phyloP scores from a whole-genome alignment of 225 moss, liverwort and hornwort species.

The Rhytidiadelphus loreus region DNA sequence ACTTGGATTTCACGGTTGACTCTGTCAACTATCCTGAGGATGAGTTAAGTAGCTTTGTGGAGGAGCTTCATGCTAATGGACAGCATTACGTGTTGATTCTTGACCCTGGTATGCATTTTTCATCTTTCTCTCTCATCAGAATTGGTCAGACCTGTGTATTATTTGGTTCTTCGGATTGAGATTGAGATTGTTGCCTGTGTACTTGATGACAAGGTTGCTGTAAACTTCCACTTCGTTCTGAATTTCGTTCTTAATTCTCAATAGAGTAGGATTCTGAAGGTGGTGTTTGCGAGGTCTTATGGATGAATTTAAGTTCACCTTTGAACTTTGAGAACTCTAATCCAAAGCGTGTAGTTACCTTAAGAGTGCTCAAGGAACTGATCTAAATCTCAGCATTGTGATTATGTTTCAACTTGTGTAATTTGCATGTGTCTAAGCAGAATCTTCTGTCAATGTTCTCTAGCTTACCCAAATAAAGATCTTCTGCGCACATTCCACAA shows the following conservation, averaged over 20 bases:
- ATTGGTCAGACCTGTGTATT: background rate
- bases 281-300: background rate
- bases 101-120: constrained; percentile 53
- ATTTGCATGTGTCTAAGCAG: background rate
- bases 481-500: background rate
- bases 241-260: background rate
- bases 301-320: background rate
- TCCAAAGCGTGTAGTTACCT: background rate
- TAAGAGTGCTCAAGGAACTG: background rate
- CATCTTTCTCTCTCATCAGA: background rate
- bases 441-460: background rate
- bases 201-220: background rate
- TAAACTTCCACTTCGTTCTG: background rate
- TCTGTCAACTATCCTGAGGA: constrained; percentile 52
- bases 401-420: background rate
- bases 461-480: background rate
- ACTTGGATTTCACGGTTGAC: constrained; percentile 61
- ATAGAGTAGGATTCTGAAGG: background rate
- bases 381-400: background rate
- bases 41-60: constrained; percentile 29
- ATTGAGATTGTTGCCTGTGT: background rate
- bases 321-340: background rate
- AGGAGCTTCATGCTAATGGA: constrained; percentile 56
- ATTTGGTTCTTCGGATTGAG: background rate
- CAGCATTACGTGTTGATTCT: constrained; percentile 71